These are phyloP conservation scores for Neonothopanus nambi DNA, from an alignment of 1,284 basidiomycete species.

Conservation along the genomic window DNA sequence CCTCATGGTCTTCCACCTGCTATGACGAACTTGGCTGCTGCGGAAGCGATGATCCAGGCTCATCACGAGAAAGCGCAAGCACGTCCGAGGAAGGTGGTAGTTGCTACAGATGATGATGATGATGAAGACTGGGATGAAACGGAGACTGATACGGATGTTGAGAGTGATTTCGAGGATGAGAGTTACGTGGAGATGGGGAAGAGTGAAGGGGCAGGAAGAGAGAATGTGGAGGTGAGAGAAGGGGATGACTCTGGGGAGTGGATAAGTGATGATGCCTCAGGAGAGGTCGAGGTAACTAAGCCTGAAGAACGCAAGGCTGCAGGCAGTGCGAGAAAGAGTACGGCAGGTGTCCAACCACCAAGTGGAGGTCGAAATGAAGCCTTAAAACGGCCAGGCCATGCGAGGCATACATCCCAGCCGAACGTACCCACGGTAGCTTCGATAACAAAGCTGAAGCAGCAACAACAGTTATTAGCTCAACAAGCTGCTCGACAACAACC, in stretches of 20 bases:
- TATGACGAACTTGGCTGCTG: slow-evolving; percentile 2
- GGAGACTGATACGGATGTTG: slow-evolving; percentile 42
- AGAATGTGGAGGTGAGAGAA: slow-evolving; percentile 31
- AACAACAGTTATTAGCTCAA: slow-evolving; percentile 9
- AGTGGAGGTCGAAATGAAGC: background rate
- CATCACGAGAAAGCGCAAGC: slow-evolving; percentile 18
- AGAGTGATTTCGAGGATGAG: slow-evolving; percentile 8
- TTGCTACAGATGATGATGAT: slow-evolving; percentile 37
- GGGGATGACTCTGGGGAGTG: slow-evolving; percentile 19
- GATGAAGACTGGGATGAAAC: slow-evolving; percentile 51
- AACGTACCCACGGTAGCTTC: slow-evolving; percentile 20
- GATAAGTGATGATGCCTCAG: slow-evolving; percentile 8
- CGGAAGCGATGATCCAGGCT: slow-evolving; percentile 9
- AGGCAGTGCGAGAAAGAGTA: background rate
- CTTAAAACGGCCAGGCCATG: background rate
- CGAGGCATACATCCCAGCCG: slow-evolving; percentile 12
- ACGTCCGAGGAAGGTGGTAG: slow-evolving; percentile 32
- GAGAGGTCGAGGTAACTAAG: background rate
- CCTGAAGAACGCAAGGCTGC: background rate
- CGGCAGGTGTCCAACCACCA: background rate
- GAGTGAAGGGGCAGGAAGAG: slow-evolving; percentile 48
- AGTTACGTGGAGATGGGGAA: slow-evolving; percentile 37
- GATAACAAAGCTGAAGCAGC: slow-evolving; percentile 8
- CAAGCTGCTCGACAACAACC: slow-evolving; percentile 21
- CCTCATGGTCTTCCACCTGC: slow-evolving; percentile 4